Evolutionary conservation across 257 asterid genomes (phyloP).

Genomic region (Verbena officinalis): DNA sequence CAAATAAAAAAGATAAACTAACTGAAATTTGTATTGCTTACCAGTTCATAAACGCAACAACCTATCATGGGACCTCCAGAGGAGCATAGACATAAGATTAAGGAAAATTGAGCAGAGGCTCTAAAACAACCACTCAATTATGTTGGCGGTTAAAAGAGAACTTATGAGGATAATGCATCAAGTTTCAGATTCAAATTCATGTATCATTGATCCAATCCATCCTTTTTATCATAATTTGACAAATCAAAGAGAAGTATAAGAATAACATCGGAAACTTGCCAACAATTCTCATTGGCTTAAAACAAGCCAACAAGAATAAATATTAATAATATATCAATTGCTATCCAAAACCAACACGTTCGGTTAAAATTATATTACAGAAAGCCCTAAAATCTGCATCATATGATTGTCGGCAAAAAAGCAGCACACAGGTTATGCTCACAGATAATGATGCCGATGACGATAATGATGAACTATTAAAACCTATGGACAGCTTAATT

Average conservation of each 20-base stretch:
- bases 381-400: background rate
- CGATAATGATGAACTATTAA: background rate
- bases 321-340: background rate
- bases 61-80: background rate
- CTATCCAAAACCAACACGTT: constrained; percentile 2
- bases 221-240: background rate
- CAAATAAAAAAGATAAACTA: background rate
- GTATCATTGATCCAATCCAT: background rate
- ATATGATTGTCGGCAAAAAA: background rate
- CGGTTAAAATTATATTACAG: background rate
- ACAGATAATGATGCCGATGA: background rate
- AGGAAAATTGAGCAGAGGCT: background rate
- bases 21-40: background rate
- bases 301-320: constrained; percentile 3
- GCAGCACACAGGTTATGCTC: background rate
- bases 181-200: background rate
- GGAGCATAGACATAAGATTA: background rate
- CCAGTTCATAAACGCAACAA: background rate
- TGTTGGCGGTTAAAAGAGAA: background rate
- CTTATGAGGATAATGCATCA: background rate
- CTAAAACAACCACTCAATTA: constrained; percentile 1
- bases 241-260: background rate
- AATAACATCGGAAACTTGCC: background rate
- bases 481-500: background rate
- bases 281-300: background rate